Percentiles rank a stretch among this genome's conserved stretches.
These are phyloP conservation scores for Potentilla sterilis DNA, from an alignment of 306 rosid genomes.

Conservation along the genomic window DNA sequence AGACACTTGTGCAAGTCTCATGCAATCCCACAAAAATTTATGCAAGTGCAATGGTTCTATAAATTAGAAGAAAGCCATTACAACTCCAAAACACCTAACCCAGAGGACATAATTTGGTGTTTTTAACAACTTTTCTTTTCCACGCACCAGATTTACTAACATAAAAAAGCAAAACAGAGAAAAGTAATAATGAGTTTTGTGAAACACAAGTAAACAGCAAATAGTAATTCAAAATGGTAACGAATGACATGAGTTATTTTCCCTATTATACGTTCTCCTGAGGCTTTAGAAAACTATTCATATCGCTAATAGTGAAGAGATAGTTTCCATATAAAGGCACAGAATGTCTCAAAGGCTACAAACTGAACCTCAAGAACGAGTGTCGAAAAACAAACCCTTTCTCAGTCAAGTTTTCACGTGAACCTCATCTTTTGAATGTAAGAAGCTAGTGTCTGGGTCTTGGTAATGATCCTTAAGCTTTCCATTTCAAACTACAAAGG, in stretches of 20 bases:
- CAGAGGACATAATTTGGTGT: background rate
- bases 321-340: background rate
- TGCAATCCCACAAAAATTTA: background rate
- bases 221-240: background rate
- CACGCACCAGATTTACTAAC: background rate
- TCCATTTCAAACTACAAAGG: background rate
- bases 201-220: background rate
- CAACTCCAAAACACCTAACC: background rate
- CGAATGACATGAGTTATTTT: background rate
- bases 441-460: background rate
- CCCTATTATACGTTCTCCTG: background rate
- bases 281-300: background rate
- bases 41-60: background rate
- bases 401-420: background rate
- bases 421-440: background rate
- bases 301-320: background rate
- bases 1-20: too few species aligned
- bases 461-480: background rate
- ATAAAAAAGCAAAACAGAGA: background rate
- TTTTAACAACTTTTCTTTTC: background rate
- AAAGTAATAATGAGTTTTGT: background rate
- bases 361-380: background rate
- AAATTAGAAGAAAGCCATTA: background rate
- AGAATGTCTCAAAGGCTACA: background rate
- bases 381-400: background rate